These are phyloP conservation scores for Microdochium nivale DNA, from an alignment of 2,329 filamentous ascomycete species.

Conservation along the genomic window DNA sequence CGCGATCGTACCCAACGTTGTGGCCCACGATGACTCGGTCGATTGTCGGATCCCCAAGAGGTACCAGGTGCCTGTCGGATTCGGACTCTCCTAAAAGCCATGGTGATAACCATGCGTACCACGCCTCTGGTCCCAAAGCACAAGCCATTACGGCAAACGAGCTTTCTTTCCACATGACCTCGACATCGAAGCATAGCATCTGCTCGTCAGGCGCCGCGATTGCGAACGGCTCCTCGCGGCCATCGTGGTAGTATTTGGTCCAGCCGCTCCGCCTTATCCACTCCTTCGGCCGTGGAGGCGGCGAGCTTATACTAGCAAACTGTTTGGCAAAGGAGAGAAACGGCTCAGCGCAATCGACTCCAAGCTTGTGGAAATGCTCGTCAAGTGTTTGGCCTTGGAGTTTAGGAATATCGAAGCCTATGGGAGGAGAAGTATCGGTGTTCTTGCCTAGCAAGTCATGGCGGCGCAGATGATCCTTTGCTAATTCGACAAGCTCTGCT, in stretches of 20 bases:
- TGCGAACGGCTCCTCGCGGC: slow-evolving; percentile 55
- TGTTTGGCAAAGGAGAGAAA: slow-evolving; percentile 68
- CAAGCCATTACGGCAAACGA: slow-evolving; percentile 96
- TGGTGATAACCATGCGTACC: slow-evolving; percentile 97
- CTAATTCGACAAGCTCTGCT: slow-evolving; percentile 66
- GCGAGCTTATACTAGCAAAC: slow-evolving; percentile 57
- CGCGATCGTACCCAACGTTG: slow-evolving; percentile 92
- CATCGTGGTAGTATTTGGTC: slow-evolving; percentile 83
- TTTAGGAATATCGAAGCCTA: slow-evolving; percentile 77
- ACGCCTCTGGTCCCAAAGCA: slow-evolving; percentile 77
- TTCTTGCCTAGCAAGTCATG: slow-evolving; percentile 91
- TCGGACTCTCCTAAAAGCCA: slow-evolving; percentile 83
- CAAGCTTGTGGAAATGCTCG: slow-evolving; percentile 88
- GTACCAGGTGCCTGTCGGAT: slow-evolving; percentile 72
- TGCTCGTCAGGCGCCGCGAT: slow-evolving; percentile 71
- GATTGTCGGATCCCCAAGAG: slow-evolving; percentile 67
- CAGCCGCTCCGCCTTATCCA: slow-evolving; percentile 81
- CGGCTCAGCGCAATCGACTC: slow-evolving; percentile 78
- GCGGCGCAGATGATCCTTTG: slow-evolving; percentile 70
- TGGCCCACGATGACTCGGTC: slow-evolving; percentile 82
- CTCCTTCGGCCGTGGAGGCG: slow-evolving; percentile 51
- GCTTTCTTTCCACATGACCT: slow-evolving; percentile 92
- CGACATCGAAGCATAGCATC: slow-evolving; percentile 88
- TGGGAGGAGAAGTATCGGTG: slow-evolving; percentile 64
- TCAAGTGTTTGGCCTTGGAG: slow-evolving; percentile 77